A percentile compares a stretch with the other conserved stretches of the same genome.
Conservation (phyloP, 108 stramenopile genomes). For the Cyclotella kingstonii region DNA sequence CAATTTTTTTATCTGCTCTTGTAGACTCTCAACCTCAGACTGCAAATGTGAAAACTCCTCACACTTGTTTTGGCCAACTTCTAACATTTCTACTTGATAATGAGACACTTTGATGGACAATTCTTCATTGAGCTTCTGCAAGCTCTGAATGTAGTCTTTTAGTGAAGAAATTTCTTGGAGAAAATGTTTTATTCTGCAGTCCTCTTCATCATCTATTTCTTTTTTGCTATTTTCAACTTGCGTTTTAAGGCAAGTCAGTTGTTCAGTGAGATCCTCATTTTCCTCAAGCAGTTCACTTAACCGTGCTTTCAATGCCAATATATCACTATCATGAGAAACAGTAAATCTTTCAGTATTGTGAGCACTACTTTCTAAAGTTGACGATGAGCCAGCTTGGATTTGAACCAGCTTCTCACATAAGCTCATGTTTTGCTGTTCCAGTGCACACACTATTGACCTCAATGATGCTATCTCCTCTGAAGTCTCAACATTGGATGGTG, state of each 20-base stretch:
- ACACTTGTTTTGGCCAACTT: neutral
- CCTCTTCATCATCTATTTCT: neutral
- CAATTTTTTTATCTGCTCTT: conserved; percentile 13
- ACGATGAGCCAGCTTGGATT: neutral
- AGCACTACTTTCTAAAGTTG: neutral
- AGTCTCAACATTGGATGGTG: conserved; percentile 1
- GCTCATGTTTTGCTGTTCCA: conserved; percentile 23
- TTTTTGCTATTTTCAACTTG: conserved; percentile 7
- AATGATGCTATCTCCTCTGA: conserved; percentile 19
- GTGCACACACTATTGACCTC: conserved; percentile 5
- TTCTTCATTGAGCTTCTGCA: conserved; percentile 13
- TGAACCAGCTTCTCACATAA: conserved; percentile 14
- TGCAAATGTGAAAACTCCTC: neutral
- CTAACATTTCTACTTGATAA: conserved; percentile 1
- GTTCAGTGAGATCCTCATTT: conserved; percentile 12
- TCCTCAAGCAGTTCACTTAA: conserved; percentile 6
- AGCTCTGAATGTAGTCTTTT: conserved; percentile 2
- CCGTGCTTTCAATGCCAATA: neutral
- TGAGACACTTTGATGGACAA: conserved; percentile 16
- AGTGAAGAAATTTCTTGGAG: conserved; percentile 12
- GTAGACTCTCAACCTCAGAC: neutral
- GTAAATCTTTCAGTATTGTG: neutral
- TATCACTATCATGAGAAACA: neutral
- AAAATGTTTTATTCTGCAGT: neutral
- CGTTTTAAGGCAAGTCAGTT: neutral